These are phyloP conservation scores for Lizonia empirigonia DNA, from an alignment of 2,329 filamentous ascomycete genomes.

Conservation along the genomic window DNA sequence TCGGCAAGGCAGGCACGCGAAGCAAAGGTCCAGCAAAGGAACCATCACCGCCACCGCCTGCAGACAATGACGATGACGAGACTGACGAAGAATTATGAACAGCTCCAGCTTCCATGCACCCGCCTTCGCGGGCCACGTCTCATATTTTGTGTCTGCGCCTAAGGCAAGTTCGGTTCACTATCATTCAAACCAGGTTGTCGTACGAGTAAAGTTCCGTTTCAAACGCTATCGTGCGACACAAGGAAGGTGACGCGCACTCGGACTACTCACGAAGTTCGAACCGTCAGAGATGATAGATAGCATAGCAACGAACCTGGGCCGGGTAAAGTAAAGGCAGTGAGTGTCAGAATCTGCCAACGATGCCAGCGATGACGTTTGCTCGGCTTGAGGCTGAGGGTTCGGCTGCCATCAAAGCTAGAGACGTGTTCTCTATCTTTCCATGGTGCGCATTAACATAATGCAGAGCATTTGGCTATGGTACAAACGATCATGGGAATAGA, in stretches of 20 bases:
- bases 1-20: constrained; percentile 32
- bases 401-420: too few species aligned
- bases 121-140: background rate
- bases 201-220: background rate
- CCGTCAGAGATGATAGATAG: background rate
- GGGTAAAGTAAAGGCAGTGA: background rate
- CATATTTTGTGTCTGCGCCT: background rate
- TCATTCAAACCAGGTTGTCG: background rate
- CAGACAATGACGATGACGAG: constrained; percentile 38
- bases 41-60: constrained; percentile 14
- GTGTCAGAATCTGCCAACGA: background rate
- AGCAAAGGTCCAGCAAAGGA: constrained; percentile 23
- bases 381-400: too few species aligned
- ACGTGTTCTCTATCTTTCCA: too few species aligned
- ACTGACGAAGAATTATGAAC: constrained; percentile 46
- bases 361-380: background rate
- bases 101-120: background rate
- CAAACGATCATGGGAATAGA: too few species aligned
- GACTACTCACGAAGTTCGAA: background rate
- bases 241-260: constrained; percentile 4
- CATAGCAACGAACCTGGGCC: constrained; percentile 1
- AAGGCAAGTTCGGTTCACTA: background rate
- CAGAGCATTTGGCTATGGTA: too few species aligned
- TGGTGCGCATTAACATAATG: too few species aligned
- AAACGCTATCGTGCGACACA: constrained; percentile 4